Percentiles rank a stretch among this genome's conserved stretches.
Conservation (phyloP, 306 rosid genomes). For the Acacia acuminata region DNA sequence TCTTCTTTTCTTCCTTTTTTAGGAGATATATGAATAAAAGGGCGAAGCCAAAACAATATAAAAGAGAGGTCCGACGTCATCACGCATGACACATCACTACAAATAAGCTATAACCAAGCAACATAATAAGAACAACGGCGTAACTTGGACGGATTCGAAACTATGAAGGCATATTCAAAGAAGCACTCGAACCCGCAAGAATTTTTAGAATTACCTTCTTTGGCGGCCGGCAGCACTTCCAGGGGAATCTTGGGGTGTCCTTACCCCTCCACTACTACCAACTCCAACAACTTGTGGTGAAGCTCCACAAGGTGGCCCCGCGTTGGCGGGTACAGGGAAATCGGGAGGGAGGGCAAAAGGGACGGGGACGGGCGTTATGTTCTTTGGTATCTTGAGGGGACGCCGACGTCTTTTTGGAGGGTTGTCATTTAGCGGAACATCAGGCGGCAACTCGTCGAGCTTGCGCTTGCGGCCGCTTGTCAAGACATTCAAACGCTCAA, state of each 20-base stretch:
- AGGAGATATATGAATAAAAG: background rate
- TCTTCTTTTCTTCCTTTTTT: background rate
- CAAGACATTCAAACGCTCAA: conserved; percentile 60
- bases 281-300: background rate
- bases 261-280: background rate
- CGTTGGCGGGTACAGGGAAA: background rate
- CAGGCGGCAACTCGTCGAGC: conserved; percentile 29
- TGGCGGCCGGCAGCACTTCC: conserved; percentile 83
- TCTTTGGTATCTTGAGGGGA: background rate
- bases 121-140: background rate
- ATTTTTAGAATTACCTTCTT: conserved; percentile 47
- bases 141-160: background rate
- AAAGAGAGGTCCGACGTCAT: background rate
- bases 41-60: too few relatives aligned
- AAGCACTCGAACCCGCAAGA: background rate
- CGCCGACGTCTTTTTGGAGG: background rate
- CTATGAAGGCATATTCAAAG: background rate
- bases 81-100: background rate
- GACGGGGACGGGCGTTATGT: background rate
- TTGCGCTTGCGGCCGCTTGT: conserved; percentile 40
- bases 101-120: background rate
- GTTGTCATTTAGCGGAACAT: conserved; percentile 24
- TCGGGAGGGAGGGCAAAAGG: background rate
- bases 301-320: too few relatives aligned
- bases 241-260: conserved; percentile 4